A percentile compares a stretch with the other conserved stretches of the same genome.
phyloP scores from a whole-genome alignment of 345 rosid species.

The Citrus mangshanensis region DNA sequence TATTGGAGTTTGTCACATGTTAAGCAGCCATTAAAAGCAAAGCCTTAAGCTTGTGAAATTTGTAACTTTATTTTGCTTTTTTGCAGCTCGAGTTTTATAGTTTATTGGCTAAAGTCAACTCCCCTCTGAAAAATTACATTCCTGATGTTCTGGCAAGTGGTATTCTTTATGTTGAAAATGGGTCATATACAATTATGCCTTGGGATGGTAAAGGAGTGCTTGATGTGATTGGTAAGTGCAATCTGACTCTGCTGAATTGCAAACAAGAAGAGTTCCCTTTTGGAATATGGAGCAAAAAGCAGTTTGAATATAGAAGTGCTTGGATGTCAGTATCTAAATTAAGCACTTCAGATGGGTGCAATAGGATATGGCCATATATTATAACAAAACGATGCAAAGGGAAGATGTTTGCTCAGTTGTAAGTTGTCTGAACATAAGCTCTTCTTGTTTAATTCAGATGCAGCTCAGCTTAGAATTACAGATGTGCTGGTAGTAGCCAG shows the following conservation, averaged over 20 bases:
- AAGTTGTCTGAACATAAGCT: constrained; percentile 30
- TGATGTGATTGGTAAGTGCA: constrained; percentile 46
- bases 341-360: constrained; percentile 32
- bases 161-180: constrained; percentile 64
- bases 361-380: constrained; percentile 74
- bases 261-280: constrained; percentile 55
- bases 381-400: constrained; percentile 91
- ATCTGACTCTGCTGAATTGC: constrained; percentile 34
- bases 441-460: constrained; percentile 6
- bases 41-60: not conserved
- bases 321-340: constrained; percentile 37
- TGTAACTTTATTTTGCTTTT: constrained; percentile 25
- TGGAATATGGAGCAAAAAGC: constrained; percentile 80
- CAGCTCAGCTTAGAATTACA: not conserved
- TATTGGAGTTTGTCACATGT: not conserved
- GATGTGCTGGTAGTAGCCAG: constrained; percentile 11
- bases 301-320: constrained; percentile 49
- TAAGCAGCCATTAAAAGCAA: not conserved
- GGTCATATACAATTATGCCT: constrained; percentile 53
- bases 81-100: constrained; percentile 85
- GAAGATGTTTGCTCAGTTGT: constrained; percentile 82
- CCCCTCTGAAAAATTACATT: constrained; percentile 58
- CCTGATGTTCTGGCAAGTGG: constrained; percentile 86
- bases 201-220: constrained; percentile 96
- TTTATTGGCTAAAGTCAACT: constrained; percentile 39